phyloP scores from a whole-genome alignment of 257 asterid species.

The Salvia hispanica region DNA sequence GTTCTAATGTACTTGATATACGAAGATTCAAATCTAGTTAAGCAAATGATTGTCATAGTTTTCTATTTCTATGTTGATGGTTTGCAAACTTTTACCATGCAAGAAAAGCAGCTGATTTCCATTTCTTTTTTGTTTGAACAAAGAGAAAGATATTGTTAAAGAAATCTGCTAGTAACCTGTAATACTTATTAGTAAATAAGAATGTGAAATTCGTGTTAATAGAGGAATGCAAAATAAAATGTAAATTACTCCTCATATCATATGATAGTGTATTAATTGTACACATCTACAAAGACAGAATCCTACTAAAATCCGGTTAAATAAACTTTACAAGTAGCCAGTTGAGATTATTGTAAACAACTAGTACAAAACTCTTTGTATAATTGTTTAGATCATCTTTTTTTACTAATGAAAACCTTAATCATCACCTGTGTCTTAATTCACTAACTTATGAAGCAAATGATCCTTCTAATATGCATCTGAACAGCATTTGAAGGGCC shows the following conservation, averaged over 20 bases:
- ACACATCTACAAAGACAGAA: too few species aligned
- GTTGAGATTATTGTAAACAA: slow-evolving; percentile 15
- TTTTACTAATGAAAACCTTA: not conserved
- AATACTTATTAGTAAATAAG: not conserved
- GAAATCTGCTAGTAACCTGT: not conserved
- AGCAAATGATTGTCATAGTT: too few species aligned
- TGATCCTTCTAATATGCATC: slow-evolving; percentile 26
- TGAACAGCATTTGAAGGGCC: slow-evolving; percentile 64
- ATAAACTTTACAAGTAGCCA: slow-evolving; percentile 18
- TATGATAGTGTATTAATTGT: too few species aligned
- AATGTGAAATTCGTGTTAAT: slow-evolving; percentile 4
- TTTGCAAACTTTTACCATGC: slow-evolving; percentile 2
- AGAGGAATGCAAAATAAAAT: slow-evolving; percentile 12
- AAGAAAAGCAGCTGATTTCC: slow-evolving; percentile 4
- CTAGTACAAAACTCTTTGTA: slow-evolving; percentile 1
- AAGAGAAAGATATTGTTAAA: not conserved
- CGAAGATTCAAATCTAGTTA: not conserved
- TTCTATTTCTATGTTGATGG: not conserved
- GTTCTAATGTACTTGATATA: not conserved
- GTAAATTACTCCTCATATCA: too few species aligned
- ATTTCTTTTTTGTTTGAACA: not conserved
- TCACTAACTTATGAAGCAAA: slow-evolving; percentile 15
- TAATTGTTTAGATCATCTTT: slow-evolving; percentile 6
- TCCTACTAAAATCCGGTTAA: too few species aligned
- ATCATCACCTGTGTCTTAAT: slow-evolving; percentile 8